Base-by-base conservation (phyloP, 2,329 filamentous ascomycete genomes). In the Alternaria sp. region DNA sequence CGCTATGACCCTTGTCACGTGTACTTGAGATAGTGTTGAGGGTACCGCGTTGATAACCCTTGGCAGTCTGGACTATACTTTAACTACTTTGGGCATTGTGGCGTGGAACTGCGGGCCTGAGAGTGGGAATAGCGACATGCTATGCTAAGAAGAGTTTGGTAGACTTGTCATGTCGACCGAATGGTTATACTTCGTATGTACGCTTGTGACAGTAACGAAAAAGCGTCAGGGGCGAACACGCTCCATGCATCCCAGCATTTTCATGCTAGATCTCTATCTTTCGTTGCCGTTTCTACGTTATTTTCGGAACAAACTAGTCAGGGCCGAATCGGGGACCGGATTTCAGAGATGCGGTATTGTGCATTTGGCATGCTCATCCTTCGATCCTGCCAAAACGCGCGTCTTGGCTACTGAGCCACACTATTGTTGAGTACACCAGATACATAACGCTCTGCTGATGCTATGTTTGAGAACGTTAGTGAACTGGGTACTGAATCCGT, bases 1-100 rank as follows among this genome's bases (percentile, higher is more conserved):
- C n/a, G 45, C 45, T 48, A 32, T 48, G 45, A 48, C 45, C 45
- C 30, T 48, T 27, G 12, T 48, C 45, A 48, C 27, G 45, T 48
- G 45, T 8, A 3, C 12, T 16, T 4, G 28, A 14, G 27, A 16
- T 48, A 48, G 10, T 22, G 28, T 9, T 20, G 28, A 32, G 45
- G 9, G 8, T 16, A 20, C 45, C 22, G 45, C 45, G 11, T 14
- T 3, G 18, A 20, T 3, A 28, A 4, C 5, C 38, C 38, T 20
- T 40, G 38, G 38, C 8, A 20, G 38, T 40, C 11, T 40, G n/a
- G 12, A 40, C n/a, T 4, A 20, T 40, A 20, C 8, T 40, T 40
- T 18, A n/a, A 11, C 11, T 40, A 9, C n/a, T 18, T 10, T 20
- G 4, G n/a, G 38, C 38, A 18, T 20, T 40, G 38, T 20, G n/a